Conservation (phyloP, 495 filamentous ascomycete species). For the Annulohypoxylon bovei region DNA sequence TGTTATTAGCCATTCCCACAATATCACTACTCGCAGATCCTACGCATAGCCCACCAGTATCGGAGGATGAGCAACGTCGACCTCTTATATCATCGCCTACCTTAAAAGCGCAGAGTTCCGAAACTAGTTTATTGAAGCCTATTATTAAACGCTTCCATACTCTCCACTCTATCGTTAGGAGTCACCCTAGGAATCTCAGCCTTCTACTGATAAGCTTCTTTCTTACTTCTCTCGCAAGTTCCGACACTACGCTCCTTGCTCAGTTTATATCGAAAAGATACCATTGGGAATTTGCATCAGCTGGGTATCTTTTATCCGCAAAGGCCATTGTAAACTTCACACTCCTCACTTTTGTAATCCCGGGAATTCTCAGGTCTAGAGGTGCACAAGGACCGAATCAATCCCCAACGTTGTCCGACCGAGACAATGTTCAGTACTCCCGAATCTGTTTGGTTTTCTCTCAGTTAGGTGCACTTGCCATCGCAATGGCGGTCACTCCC, state of each 20-base stretch:
- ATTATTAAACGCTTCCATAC: slow-evolving; percentile 40
- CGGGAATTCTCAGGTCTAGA: slow-evolving; percentile 42
- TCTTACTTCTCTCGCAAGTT: slow-evolving; percentile 56
- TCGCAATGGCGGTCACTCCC: slow-evolving; percentile 46
- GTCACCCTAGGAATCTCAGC: slow-evolving; percentile 46
- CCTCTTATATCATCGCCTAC: slow-evolving; percentile 47
- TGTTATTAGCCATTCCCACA: slow-evolving; percentile 49
- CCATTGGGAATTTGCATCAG: slow-evolving; percentile 51
- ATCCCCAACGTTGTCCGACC: slow-evolving; percentile 41
- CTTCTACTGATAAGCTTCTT: slow-evolving; percentile 53
- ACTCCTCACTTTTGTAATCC: slow-evolving; percentile 51
- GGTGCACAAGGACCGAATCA: slow-evolving; percentile 14
- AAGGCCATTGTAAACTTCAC: slow-evolving; percentile 58
- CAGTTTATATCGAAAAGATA: slow-evolving; percentile 58
- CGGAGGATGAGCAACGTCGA: slow-evolving; percentile 39
- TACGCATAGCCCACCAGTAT: neutral
- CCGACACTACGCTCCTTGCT: slow-evolving; percentile 58
- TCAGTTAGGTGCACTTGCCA: slow-evolving; percentile 52
- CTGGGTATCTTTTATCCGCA: slow-evolving; percentile 56
- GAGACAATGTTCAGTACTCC: slow-evolving; percentile 46
- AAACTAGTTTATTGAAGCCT: slow-evolving; percentile 21
- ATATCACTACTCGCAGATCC: slow-evolving; percentile 42
- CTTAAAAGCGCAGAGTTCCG: slow-evolving; percentile 36
- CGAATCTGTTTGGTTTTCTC: slow-evolving; percentile 51
- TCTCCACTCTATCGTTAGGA: slow-evolving; percentile 40